Percentiles rank a stretch among this genome's conserved stretches.
These are phyloP conservation scores for Quercus ilex DNA, from an alignment of 306 rosid genomes.

Conservation along the genomic window DNA sequence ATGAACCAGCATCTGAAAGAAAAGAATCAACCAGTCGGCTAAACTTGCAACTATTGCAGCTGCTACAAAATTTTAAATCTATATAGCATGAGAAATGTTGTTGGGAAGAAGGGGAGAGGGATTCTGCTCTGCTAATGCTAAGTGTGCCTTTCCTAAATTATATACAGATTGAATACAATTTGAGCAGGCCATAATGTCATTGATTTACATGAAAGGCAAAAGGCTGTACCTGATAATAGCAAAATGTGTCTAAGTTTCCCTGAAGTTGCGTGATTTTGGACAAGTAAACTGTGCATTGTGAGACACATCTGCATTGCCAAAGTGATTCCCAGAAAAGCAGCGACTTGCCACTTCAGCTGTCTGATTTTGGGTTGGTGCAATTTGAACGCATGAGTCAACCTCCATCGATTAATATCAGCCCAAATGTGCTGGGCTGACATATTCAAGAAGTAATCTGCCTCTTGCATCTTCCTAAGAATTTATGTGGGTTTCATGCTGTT, in stretches of 20 bases:
- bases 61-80: neutral
- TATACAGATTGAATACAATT: slow-evolving; percentile 16
- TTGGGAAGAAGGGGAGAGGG: neutral
- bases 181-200: neutral
- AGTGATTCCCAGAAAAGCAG: neutral
- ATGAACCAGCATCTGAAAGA: neutral
- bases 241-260: neutral
- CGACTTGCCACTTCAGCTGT: neutral
- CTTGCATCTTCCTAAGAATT: neutral
- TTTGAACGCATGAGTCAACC: neutral
- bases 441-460: neutral
- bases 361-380: neutral
- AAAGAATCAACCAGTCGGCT: neutral
- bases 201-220: neutral
- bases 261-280: neutral
- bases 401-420: neutral
- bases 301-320: neutral
- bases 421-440: neutral
- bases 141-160: neutral
- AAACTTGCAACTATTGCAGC: neutral
- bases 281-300: neutral
- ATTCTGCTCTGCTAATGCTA: neutral
- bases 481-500: neutral
- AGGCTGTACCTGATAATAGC: neutral
- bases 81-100: neutral